Evolutionary conservation across 257 asterid genomes (phyloP), one percentile per base, ranked within the genome.

Genomic region (Solanum sitiens): DNA sequence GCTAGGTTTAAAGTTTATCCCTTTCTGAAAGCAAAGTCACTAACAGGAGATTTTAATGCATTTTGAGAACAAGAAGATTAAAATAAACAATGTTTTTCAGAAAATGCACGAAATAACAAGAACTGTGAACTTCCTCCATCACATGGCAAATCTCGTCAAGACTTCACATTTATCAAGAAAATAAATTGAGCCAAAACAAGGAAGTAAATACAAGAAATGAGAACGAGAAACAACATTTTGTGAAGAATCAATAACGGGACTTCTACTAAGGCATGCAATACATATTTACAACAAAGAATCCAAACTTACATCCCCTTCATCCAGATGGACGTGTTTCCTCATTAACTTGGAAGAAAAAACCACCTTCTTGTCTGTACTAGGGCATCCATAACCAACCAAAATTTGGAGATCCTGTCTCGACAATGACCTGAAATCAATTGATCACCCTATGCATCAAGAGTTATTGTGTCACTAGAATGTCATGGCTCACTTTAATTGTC

Each of bases 291-390:
- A 63, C 25, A 15, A 39, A 73, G 65, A 30, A 85, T 83, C 75
- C 44, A 70, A 88, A 92, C 99, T 94, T 95, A 97, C 99, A 94
- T 97, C 99, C 89, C 99, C 99, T 93, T 97, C 99, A 35, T 95
- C 98, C 89, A 97, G 93, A 93, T 95, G 98, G 84, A 90, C 95
- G 47, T 89, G 92, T 86, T 97, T 97, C 94, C 99, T 94, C 86
- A 97, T 90, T 90, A 97, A 87, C 92, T 95, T 97, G 87, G 92
- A 88, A 11, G 99, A 95, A 90, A 89, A 97, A 42, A 91, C 94
- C 88, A 93, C 95, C 94, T 88, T 94, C 90, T 92, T 97, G 91
- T 97, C 98, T 74, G 93, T 76, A 89, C 96, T 95, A 27, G 98
- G 94, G 88, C 99, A 97, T 89, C 99, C 99, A 91, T 95, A 94